These are phyloP conservation scores for Cytidiella melzeri DNA, from an alignment of 768 basidiomycete genomes.

Conservation along the genomic window DNA sequence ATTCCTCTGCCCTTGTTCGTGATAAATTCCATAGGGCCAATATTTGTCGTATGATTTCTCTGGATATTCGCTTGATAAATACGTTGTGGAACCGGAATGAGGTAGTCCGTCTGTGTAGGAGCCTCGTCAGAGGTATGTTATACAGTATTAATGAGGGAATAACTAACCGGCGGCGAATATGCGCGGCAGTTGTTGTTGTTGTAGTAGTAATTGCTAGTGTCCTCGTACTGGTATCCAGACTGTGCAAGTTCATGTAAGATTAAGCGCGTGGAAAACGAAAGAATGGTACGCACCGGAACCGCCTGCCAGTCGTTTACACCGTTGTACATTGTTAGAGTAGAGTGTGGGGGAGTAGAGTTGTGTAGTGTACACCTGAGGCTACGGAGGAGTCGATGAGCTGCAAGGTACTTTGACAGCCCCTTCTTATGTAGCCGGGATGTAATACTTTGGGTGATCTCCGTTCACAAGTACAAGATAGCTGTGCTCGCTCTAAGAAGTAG, in stretches of 20 bases:
- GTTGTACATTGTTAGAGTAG: neutral
- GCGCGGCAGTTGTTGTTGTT: neutral
- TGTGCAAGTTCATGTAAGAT: no score
- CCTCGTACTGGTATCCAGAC: no score
- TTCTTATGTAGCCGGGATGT: neutral
- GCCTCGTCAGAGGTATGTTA: no score
- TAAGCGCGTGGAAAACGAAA: neutral
- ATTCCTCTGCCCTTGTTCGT: conserved; percentile 6
- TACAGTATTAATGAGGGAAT: neutral
- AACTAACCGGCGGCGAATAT: neutral
- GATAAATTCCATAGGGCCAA: conserved; percentile 2
- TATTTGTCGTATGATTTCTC: conserved; percentile 3
- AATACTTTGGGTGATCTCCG: neutral
- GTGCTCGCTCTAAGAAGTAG: no score
- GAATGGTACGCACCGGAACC: neutral
- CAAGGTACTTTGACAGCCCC: neutral
- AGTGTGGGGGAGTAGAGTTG: no score
- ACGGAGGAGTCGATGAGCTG: neutral
- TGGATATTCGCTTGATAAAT: conserved; percentile 9
- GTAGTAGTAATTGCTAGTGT: no score
- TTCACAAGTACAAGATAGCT: no score
- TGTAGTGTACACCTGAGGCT: no score
- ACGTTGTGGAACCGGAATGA: conserved; percentile 3
- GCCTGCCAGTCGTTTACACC: neutral
- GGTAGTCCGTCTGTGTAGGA: no score